Base-by-base conservation (phyloP, 2,329 filamentous ascomycete species). In the Botrytis paeoniae region DNA sequence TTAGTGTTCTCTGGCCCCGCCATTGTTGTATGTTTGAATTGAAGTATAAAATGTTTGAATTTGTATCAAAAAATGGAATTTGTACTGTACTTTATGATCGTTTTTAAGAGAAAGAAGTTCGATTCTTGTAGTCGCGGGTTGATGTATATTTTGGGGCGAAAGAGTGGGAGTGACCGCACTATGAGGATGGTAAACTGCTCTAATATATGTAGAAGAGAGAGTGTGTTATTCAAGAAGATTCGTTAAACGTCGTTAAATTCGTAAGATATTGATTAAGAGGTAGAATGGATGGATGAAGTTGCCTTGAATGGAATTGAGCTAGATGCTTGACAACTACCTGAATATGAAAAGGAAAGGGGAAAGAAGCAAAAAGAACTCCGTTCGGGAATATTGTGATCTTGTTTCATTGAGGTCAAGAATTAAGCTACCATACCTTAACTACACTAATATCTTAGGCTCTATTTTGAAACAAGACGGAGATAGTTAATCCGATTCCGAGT, bases 171-270 rank as follows among this genome's bases (percentile, higher is more conserved):
- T 39, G 69, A 54, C 45, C 14, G 64, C 45, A 66, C 64, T 54
- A 16, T 25, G 35, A 16, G 41, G 37, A 22, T 32, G 43, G 25
- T 71, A 14, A 35, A n/a, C 63, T 41, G 25, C 41, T 69, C 69
- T 61, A 41, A 32, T 62, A n/a, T 29, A 65, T 54, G 71, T 45
- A 60, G 41, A 39, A 61, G 68, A 71, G 57, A 71, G 60, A 12
- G 41, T 20, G n/a, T 43, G 54, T 61, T 71, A 77, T 75, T 76
- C 77, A 79, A 79, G 75, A 78, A 79, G 78, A 80, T 80, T 80
- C 79, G 78, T 80, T 73, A 74, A 78, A 73, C 74, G 77, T 79
- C 79, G 78, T 80, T 77, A 80, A 77, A 62, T 75, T 79, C 77
- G 78, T 80, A 59, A 71, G 29, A 61, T 76, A 76, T 63, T 75